Conservation (phyloP, 495 filamentous ascomycete species). For the Penicillium paradoxum region DNA sequence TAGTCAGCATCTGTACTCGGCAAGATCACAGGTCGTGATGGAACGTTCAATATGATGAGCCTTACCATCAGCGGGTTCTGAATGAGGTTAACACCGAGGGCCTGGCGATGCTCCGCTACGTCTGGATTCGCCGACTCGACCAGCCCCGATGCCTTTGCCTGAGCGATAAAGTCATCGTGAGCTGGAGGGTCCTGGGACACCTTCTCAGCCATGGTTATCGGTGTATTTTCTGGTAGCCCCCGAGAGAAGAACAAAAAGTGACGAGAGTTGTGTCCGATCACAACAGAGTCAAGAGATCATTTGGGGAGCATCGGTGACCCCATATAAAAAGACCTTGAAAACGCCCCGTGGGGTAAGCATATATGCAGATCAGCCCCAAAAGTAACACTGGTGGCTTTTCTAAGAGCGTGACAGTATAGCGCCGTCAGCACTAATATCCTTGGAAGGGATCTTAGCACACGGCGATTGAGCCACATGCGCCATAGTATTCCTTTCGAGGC, state of each 20-base stretch:
- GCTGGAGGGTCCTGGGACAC: neutral
- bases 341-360: neutral
- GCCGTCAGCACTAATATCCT: constrained; percentile 4
- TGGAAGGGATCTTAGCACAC: neutral
- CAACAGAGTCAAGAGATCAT: neutral
- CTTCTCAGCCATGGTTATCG: neutral
- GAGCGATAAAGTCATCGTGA: neutral
- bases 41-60: neutral
- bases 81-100: neutral
- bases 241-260: neutral
- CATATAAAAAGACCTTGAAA: neutral
- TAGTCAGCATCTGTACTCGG: neutral
- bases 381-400: neutral
- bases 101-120: neutral
- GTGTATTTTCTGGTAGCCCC: neutral
- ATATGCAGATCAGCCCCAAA: constrained; percentile 1
- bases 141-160: neutral
- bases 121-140: neutral
- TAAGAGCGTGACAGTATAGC: neutral
- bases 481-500: neutral
- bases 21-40: neutral
- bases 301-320: neutral
- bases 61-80: constrained; percentile 1
- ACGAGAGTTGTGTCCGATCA: neutral
- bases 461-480: neutral